phyloP scores from a whole-genome alignment of 2,329 filamentous ascomycete species.

The Fusarium transvaalense region DNA sequence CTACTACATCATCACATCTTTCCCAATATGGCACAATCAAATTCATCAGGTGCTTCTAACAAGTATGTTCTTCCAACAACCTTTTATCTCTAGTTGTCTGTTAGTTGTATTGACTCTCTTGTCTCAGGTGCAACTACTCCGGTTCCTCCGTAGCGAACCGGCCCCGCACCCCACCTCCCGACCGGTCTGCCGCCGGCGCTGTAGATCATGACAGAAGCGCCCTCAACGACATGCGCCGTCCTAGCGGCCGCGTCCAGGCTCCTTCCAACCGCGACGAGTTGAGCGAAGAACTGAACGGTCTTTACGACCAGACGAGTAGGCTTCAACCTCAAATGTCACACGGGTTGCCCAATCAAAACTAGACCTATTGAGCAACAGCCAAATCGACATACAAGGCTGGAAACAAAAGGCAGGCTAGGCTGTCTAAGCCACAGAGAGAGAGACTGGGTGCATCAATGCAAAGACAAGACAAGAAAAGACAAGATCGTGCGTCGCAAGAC shows the following conservation, averaged over 20 bases:
- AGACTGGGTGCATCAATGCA: neutral
- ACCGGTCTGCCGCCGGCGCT: neutral
- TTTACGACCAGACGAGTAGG: neutral
- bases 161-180: neutral
- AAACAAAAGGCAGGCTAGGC: neutral
- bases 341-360: neutral
- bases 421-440: neutral
- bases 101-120: neutral
- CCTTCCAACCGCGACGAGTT: neutral
- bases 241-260: neutral
- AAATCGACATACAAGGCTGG: too few species aligned
- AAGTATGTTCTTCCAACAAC: neutral
- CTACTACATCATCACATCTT: too few species aligned
- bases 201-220: neutral
- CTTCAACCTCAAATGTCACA: neutral
- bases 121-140: neutral
- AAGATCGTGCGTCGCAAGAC: slow-evolving; percentile 20
- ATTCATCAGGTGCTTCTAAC: neutral
- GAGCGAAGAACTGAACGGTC: neutral
- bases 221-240: neutral
- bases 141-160: slow-evolving; percentile 7
- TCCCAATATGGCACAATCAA: neutral
- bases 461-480: neutral
- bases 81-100: neutral
- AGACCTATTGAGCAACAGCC: neutral